Percentiles rank a stretch among this genome's conserved stretches.
phyloP scores from a whole-genome alignment of 2,329 filamentous ascomycete species.

The Aspergillus aculeatinus region DNA sequence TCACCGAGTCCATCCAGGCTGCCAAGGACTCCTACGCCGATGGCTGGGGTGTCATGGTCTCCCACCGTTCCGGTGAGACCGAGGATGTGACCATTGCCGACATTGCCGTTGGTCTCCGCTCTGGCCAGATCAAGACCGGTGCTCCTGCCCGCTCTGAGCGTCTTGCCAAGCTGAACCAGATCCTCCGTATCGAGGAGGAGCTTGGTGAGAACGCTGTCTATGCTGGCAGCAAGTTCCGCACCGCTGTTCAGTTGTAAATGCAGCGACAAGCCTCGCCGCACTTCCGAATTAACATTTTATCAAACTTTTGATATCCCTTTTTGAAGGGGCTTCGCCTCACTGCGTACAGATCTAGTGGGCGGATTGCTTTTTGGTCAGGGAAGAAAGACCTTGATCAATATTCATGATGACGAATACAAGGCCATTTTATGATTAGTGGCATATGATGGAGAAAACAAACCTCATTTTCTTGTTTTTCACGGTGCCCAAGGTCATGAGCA shows the following conservation, averaged over 20 bases:
- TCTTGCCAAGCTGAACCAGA: conserved; percentile 99
- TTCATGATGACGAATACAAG: conserved; percentile 29
- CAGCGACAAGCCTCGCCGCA: conserved; percentile 6
- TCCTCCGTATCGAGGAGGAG: conserved; percentile 99
- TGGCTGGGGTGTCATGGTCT: conserved; percentile 99
- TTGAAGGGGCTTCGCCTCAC: background rate
- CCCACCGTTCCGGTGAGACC: conserved; percentile 97
- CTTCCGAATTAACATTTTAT: background rate
- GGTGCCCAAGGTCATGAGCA: too few relatives aligned
- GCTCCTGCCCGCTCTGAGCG: conserved; percentile 95
- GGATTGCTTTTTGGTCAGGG: background rate
- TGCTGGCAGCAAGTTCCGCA: conserved; percentile 90
- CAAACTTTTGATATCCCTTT: background rate
- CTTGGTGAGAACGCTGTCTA: conserved; percentile 88
- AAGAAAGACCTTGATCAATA: conserved; percentile 11
- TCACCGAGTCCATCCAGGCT: conserved; percentile 98
- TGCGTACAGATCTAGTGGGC: conserved; percentile 10
- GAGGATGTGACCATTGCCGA: conserved; percentile 99
- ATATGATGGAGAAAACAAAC: conserved; percentile 23
- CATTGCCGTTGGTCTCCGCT: conserved; percentile 92
- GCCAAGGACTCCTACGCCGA: conserved; percentile 97
- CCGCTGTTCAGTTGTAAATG: conserved; percentile 77
- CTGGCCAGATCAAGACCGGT: conserved; percentile 99
- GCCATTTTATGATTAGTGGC: conserved; percentile 23
- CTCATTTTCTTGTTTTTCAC: background rate